These are phyloP conservation scores for Fusarium subtropicale DNA, from an alignment of 2,329 filamentous ascomycete genomes.

Conservation along the genomic window DNA sequence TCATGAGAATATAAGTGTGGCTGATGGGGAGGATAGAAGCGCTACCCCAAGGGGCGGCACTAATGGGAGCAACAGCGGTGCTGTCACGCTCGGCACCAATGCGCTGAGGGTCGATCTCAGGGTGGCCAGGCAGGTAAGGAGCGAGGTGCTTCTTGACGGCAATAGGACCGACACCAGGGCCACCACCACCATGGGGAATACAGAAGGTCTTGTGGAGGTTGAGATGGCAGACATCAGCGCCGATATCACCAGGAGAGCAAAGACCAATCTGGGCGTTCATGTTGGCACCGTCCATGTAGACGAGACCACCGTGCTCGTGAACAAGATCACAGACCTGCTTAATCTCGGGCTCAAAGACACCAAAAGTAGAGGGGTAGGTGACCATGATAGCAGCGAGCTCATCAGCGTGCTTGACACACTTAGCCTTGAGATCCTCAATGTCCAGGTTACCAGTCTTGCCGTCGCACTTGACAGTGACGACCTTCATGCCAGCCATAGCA, in stretches of 20 bases:
- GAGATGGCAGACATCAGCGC: slow-evolving; percentile 96
- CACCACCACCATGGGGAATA: slow-evolving; percentile 94
- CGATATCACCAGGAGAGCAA: slow-evolving; percentile 93
- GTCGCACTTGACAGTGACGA: slow-evolving; percentile 92
- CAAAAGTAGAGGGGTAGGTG: slow-evolving; percentile 94
- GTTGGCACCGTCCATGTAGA: slow-evolving; percentile 99
- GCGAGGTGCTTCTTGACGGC: slow-evolving; percentile 87
- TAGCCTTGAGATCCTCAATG: slow-evolving; percentile 85
- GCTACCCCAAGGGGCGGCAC: slow-evolving; percentile 80
- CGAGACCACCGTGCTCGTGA: slow-evolving; percentile 88
- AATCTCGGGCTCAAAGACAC: slow-evolving; percentile 91
- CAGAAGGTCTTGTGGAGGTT: slow-evolving; percentile 99
- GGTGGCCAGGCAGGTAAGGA: slow-evolving; percentile 68
- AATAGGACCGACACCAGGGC: slow-evolving; percentile 93
- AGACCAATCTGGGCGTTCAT: slow-evolving; percentile 98
- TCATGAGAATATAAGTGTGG: slow-evolving; percentile 95
- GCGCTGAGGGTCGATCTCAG: slow-evolving; percentile 46
- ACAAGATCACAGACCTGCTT: slow-evolving; percentile 88
- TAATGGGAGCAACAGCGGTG: slow-evolving; percentile 47
- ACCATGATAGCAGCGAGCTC: slow-evolving; percentile 95
- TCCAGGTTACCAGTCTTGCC: slow-evolving; percentile 89
- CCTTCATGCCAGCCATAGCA: slow-evolving; percentile 95
- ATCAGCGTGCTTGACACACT: slow-evolving; percentile 88
- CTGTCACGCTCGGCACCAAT: slow-evolving; percentile 65
- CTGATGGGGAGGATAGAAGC: slow-evolving; percentile 94